Conservation (phyloP, 2,329 filamentous ascomycete genomes). For the Cordyceps fumosorosea region DNA sequence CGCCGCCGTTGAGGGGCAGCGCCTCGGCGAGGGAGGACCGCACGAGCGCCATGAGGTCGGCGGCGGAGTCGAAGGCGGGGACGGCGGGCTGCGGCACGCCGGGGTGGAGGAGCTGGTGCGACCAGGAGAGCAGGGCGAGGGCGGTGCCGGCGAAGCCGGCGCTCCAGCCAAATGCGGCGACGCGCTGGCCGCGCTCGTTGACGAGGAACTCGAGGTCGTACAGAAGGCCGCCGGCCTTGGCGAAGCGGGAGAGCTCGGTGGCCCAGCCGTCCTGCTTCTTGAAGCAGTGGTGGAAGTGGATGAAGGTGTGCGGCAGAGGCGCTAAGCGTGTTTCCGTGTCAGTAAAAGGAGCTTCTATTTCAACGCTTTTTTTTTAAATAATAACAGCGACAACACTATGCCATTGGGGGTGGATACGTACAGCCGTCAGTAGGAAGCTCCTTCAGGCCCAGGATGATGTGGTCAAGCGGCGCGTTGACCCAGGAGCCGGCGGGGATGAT, state of each 20-base stretch:
- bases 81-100: slow-evolving; percentile 46
- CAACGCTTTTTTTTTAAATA: too few species aligned
- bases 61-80: slow-evolving; percentile 7
- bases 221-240: slow-evolving; percentile 54
- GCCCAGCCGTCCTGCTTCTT: slow-evolving; percentile 72
- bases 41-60: slow-evolving; percentile 37
- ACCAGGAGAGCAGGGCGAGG: slow-evolving; percentile 73
- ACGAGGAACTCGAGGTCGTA: slow-evolving; percentile 84
- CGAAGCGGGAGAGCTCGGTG: slow-evolving; percentile 57
- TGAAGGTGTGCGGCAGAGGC: slow-evolving; percentile 59
- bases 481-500: slow-evolving; percentile 62
- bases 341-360: too few species aligned
- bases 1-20: slow-evolving; percentile 58
- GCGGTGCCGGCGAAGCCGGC: slow-evolving; percentile 73
- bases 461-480: slow-evolving; percentile 58
- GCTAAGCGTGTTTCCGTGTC: neutral
- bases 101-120: slow-evolving; percentile 70
- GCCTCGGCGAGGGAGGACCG: slow-evolving; percentile 61
- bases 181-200: slow-evolving; percentile 62
- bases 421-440: slow-evolving; percentile 67
- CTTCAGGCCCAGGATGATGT: slow-evolving; percentile 71
- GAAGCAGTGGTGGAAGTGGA: slow-evolving; percentile 67
- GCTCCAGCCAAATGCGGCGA: slow-evolving; percentile 67
- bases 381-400: too few species aligned
- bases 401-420: slow-evolving; percentile 27